Conservation (phyloP, 1,284 basidiomycete genomes). For the Ustilago hordei region DNA sequence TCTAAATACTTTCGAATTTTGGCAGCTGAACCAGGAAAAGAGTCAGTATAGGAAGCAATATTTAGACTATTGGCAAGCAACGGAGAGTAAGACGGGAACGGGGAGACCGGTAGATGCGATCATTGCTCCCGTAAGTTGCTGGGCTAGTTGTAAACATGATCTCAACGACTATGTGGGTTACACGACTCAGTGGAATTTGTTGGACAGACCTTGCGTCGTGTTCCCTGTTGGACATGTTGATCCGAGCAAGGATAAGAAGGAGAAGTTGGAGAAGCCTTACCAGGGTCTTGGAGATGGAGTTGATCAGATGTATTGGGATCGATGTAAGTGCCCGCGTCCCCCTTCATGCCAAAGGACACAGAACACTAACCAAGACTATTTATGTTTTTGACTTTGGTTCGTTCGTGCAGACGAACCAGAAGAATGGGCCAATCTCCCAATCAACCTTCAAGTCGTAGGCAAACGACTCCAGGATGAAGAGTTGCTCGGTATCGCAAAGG, state of each 20-base stretch:
- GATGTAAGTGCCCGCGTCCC: conserved; percentile 5
- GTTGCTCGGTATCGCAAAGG: conserved; percentile 71
- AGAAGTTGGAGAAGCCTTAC: conserved; percentile 53
- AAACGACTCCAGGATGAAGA: conserved; percentile 79
- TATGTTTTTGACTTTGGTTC: not conserved
- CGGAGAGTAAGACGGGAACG: conserved; percentile 71
- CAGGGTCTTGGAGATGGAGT: conserved; percentile 10
- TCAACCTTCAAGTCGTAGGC: conserved; percentile 78
- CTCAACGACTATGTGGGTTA: conserved; percentile 69
- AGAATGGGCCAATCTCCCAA: conserved; percentile 75
- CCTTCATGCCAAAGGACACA: not conserved
- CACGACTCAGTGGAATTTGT: conserved; percentile 33
- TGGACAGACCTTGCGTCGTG: conserved; percentile 62
- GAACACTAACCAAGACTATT: not conserved
- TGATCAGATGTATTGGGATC: conserved; percentile 26
- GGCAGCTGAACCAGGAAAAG: conserved; percentile 72
- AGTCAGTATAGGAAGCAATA: conserved; percentile 73
- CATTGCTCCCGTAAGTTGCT: conserved; percentile 74
- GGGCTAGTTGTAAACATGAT: conserved; percentile 74
- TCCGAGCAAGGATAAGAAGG: conserved; percentile 74
- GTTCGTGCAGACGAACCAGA: conserved; percentile 51
- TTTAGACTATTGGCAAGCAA: conserved; percentile 75
- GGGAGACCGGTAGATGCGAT: conserved; percentile 76
- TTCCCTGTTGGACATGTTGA: conserved; percentile 72
- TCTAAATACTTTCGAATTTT: conserved; percentile 73